Evolutionary conservation across 192 early-diverging fungal genomes (phyloP), one percentile per base, ranked within the genome.

Genomic region (Diversispora epigaea): DNA sequence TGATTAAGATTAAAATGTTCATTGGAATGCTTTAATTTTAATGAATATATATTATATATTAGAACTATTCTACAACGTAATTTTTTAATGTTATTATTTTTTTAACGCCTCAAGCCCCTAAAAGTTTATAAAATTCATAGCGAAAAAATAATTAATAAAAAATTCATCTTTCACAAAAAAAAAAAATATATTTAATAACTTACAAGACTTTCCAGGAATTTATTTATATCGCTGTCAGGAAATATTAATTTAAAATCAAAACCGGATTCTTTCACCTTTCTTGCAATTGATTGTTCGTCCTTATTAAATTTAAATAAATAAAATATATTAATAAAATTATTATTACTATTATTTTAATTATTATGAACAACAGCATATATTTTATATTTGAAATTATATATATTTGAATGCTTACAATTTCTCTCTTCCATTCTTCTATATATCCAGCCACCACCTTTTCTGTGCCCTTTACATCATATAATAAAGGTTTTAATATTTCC

Each of bases 401-500:
- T 32, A 32, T 32, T 32, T 32, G 2, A 32, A 32, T 10, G 57
- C 70, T n/a, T 58, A 73, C 71, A 40, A 62, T 19, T 12, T 60
- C 43, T 46, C 15, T 45, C 14, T 62, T 73, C 22, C 60, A 47
- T 5, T 12, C 17, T 8, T 21, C 54, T 39, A 63, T 15, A 63
- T 75, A 75, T 32, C 40, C 73, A 8, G 21, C 22, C 40, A 75
- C 32, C 4, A 65, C 49, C 43, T 75, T 75, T 50, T 60, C 73
- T 52, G 9, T 21, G 6, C 19, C 47, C 4, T 6, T 22, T 14
- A 45, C 54, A 56, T 46, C 21, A 61, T 80, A 75, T 15, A 63
- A 71, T 11, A 85, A 77, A 68, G 83, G 74, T 39, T 77, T 72
- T 67, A 86, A 57, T 17, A 81, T 41, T 50, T 86, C 80, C 25